phyloP scores from a whole-genome alignment of 805 yeast genomes.

The Myxozyma nipponensis region DNA sequence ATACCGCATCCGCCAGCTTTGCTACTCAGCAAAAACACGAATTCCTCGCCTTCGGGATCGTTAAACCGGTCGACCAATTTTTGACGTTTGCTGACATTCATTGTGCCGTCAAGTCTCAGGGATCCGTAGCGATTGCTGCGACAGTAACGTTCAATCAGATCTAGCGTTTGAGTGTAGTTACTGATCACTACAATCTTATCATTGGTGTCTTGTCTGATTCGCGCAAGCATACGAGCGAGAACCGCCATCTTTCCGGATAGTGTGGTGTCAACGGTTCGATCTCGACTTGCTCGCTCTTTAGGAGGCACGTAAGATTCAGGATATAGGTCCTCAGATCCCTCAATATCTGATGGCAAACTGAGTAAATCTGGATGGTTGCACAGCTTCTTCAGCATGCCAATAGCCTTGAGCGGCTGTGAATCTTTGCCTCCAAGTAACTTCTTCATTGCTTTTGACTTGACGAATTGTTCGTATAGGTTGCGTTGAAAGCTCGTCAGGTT shows the following conservation, averaged over 20 bases:
- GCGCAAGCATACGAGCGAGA: conserved; percentile 66
- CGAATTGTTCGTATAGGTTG: conserved; percentile 64
- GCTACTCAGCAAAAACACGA: conserved; percentile 82
- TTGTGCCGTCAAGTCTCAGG: conserved; percentile 84
- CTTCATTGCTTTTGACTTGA: conserved; percentile 73
- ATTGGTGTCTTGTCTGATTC: conserved; percentile 74
- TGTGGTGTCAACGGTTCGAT: conserved; percentile 71
- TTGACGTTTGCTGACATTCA: conserved; percentile 88
- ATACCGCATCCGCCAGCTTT: conserved; percentile 99
- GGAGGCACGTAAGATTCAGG: conserved; percentile 70
- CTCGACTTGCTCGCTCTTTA: conserved; percentile 49
- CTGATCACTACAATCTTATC: conserved; percentile 94
- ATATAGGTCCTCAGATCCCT: conserved; percentile 54
- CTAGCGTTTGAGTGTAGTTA: conserved; percentile 91
- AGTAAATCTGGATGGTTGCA: conserved; percentile 92
- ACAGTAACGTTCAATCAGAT: conserved; percentile 83
- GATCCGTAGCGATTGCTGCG: conserved; percentile 66
- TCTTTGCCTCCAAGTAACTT: conserved; percentile 59
- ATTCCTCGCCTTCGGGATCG: conserved; percentile 83
- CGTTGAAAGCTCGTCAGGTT: conserved; percentile 74
- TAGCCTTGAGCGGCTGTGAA: conserved; percentile 84
- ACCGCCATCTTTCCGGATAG: conserved; percentile 83
- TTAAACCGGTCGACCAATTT: conserved; percentile 87
- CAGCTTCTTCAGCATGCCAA: conserved; percentile 80
- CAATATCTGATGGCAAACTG: conserved; percentile 70